Evolutionary conservation across 1,139 yeast species (phyloP).

Genomic region (Scheffersomyces illinoinensis): DNA sequence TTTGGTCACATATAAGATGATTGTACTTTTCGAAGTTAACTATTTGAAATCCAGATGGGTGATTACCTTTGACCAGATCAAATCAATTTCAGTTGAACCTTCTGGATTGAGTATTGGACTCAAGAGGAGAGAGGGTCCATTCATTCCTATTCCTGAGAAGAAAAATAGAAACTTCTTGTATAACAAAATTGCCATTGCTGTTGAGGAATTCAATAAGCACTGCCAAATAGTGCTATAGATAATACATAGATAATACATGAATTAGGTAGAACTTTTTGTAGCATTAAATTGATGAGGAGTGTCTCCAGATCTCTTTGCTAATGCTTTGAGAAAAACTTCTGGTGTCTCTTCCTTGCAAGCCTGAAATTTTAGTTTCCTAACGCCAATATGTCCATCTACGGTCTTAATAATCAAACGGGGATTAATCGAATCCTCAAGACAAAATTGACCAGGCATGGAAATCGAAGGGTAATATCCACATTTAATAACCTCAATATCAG

Average conservation of each 20-base stretch:
- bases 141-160: constrained; percentile 77
- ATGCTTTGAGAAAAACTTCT: constrained; percentile 34
- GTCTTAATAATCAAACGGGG: constrained; percentile 41
- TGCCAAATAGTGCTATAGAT: constrained; percentile 42
- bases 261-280: constrained; percentile 8
- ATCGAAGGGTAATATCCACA: neutral
- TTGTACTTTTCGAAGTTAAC: constrained; percentile 70
- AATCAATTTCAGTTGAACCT: constrained; percentile 70
- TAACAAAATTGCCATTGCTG: constrained; percentile 77
- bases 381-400: constrained; percentile 39
- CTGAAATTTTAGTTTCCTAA: constrained; percentile 50
- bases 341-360: constrained; percentile 52
- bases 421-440: constrained; percentile 16
- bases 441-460: constrained; percentile 42
- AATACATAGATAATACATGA: constrained; percentile 4
- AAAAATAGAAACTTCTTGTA: constrained; percentile 67
- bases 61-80: constrained; percentile 59
- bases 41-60: constrained; percentile 65
- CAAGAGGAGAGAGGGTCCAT: constrained; percentile 62
- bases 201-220: constrained; percentile 70
- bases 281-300: constrained; percentile 11
- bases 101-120: constrained; percentile 76
- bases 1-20: constrained; percentile 70
- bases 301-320: constrained; percentile 49
- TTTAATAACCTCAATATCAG: constrained; percentile 24